These are phyloP conservation scores for Iris macrosiphon DNA, from an alignment of 106 monocot species.

Conservation along the genomic window DNA sequence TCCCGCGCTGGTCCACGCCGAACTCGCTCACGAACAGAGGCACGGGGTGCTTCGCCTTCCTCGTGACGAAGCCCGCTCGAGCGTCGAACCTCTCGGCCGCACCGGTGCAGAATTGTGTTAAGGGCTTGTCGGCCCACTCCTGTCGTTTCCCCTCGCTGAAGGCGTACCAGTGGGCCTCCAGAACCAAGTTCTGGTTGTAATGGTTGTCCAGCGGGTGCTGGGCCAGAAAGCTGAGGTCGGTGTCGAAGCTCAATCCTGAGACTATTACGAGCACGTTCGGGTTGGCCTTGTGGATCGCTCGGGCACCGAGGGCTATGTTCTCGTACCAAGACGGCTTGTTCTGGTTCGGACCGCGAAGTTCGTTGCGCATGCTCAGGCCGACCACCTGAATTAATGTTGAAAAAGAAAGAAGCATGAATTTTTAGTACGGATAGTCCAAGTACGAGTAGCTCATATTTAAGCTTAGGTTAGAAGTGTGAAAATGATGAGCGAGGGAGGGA, in stretches of 20 bases:
- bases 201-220: background rate
- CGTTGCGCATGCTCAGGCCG: conserved; percentile 55
- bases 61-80: conserved; percentile 24
- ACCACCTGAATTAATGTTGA: conserved; percentile 37
- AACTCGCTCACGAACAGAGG: conserved; percentile 53
- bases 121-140: conserved; percentile 31
- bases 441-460: too few species aligned
- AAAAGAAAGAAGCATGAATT: background rate
- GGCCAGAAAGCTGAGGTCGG: conserved; percentile 36
- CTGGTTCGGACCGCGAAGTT: conserved; percentile 31
- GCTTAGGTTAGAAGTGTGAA: too few species aligned
- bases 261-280: conserved; percentile 36
- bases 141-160: conserved; percentile 23
- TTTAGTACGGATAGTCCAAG: background rate
- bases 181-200: conserved; percentile 27
- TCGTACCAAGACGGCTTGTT: conserved; percentile 20
- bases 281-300: conserved; percentile 37
- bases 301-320: conserved; percentile 25
- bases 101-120: conserved; percentile 14
- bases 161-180: conserved; percentile 47
- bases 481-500: too few species aligned
- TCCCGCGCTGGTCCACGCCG: conserved; percentile 36
- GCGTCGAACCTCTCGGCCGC: conserved; percentile 15
- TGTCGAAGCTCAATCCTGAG: conserved; percentile 49
- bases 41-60: background rate